These are phyloP conservation scores for Blastobotrys buckinghamii DNA, from an alignment of 1,139 yeast species.

Conservation along the genomic window DNA sequence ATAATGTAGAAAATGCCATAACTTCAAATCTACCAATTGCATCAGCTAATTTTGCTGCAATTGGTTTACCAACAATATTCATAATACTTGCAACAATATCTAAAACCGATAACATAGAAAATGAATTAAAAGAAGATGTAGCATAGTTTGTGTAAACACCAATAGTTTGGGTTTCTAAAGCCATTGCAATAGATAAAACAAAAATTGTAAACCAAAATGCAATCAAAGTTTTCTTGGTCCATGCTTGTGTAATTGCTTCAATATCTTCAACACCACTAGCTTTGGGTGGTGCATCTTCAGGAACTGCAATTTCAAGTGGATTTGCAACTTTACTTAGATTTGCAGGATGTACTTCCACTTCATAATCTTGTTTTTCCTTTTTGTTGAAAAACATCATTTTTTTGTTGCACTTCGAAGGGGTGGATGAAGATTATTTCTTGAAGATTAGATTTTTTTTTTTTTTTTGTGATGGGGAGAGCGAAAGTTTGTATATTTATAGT, in stretches of 20 bases:
- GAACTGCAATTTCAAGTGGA: no score
- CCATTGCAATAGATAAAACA: conserved; percentile 36
- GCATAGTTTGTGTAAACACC: conserved; percentile 38
- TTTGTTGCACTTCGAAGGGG: no score
- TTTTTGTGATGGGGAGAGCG: no score
- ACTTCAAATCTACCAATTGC: conserved; percentile 40
- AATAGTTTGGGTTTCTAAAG: conserved; percentile 38
- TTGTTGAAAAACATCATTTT: neutral
- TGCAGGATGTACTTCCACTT: neutral
- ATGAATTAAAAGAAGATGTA: conserved; percentile 36
- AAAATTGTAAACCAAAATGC: conserved; percentile 31
- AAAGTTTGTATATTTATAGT: no score
- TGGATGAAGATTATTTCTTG: no score
- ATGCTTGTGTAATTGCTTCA: conserved; percentile 11
- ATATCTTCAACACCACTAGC: conserved; percentile 9
- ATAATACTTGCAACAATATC: conserved; percentile 38
- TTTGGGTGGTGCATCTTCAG: neutral
- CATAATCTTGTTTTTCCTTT: neutral
- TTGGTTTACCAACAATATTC: conserved; percentile 37
- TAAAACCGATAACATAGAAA: conserved; percentile 37
- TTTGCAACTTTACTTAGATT: neutral
- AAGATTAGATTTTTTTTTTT: no score
- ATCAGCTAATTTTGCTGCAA: conserved; percentile 38
- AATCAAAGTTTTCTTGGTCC: conserved; percentile 22
- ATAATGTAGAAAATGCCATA: conserved; percentile 29